These are phyloP conservation scores for Kwoniella sp. DNA, from an alignment of 768 basidiomycete genomes.

Conservation along the genomic window DNA sequence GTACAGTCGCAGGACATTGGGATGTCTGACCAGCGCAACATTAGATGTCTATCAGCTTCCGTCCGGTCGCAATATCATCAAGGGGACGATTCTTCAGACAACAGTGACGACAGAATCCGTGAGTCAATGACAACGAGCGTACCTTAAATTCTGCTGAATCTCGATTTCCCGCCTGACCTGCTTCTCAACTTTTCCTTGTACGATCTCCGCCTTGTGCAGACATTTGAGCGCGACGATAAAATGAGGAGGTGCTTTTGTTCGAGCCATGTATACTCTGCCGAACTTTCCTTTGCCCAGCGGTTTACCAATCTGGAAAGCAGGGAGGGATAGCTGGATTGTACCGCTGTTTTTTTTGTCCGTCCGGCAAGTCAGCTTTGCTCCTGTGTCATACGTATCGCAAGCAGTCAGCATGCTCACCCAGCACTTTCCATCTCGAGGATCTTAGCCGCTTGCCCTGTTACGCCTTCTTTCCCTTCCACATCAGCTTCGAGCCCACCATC, in stretches of 20 bases:
- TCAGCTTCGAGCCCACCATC: constrained; percentile 97
- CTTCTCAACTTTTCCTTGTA: constrained; percentile 88
- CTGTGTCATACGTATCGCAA: no score
- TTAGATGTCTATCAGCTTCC: no score
- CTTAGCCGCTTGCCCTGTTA: constrained; percentile 75
- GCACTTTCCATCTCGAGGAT: constrained; percentile 83
- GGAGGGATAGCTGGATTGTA: constrained; percentile 71
- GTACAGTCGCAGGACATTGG: constrained; percentile 88
- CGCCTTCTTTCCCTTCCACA: constrained; percentile 64
- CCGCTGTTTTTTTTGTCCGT: constrained; percentile 9
- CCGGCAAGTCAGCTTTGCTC: neutral
- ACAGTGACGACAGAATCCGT: no score
- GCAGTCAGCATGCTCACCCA: constrained; percentile 22
- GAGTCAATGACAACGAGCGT: no score
- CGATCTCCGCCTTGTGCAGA: constrained; percentile 93
- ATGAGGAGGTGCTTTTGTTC: constrained; percentile 80
- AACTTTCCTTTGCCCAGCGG: constrained; percentile 99
- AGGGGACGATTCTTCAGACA: no score
- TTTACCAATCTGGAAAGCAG: constrained; percentile 88
- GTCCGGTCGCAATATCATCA: no score
- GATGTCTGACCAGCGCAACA: constrained; percentile 66
- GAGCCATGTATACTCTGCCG: constrained; percentile 96
- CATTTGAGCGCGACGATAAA: constrained; percentile 97
- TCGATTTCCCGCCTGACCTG: constrained; percentile 97
- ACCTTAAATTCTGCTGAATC: constrained; percentile 88